A percentile compares a stretch with the other conserved stretches of the same genome.
Evolutionary conservation across 805 yeast genomes (phyloP).

Genomic region (Metschnikowia proteae): DNA sequence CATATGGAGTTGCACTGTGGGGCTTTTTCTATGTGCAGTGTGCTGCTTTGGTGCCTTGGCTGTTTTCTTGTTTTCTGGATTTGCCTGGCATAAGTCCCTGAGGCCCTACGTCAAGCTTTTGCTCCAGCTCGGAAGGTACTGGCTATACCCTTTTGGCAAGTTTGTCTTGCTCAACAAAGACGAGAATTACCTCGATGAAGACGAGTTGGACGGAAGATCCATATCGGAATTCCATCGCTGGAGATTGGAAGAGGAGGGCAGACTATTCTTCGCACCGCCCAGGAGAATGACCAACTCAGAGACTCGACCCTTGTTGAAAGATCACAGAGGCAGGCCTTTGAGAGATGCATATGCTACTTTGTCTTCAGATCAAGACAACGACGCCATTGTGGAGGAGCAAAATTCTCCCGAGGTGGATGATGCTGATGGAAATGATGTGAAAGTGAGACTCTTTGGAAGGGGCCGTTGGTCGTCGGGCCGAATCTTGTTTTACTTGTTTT

Average conservation of each 20-base stretch:
- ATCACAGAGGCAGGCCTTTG: conserved; percentile 40
- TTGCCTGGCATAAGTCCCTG: conserved; percentile 47
- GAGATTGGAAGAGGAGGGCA: conserved; percentile 75
- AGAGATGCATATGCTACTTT: conserved; percentile 35
- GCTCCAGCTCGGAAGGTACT: conserved; percentile 62
- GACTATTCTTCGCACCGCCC: conserved; percentile 77
- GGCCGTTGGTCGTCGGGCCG: conserved; percentile 90
- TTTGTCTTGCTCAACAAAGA: conserved; percentile 76
- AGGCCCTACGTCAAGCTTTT: conserved; percentile 60
- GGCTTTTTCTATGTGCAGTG: conserved; percentile 53
- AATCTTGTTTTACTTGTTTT: conserved; percentile 66
- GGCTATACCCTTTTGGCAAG: conserved; percentile 85
- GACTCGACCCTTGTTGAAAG: conserved; percentile 38
- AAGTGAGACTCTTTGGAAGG: conserved; percentile 75
- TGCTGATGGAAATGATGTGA: conserved; percentile 29
- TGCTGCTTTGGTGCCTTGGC: conserved; percentile 49
- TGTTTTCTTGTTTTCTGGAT: conserved; percentile 39
- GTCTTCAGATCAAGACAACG: conserved; percentile 18
- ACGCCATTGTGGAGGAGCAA: conserved; percentile 18
- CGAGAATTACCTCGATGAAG: conserved; percentile 79
- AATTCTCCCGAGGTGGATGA: conserved; percentile 13
- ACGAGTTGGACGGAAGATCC: conserved; percentile 82
- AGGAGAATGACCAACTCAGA: conserved; percentile 36
- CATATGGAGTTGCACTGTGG: conserved; percentile 73
- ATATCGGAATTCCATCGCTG: conserved; percentile 82